Evolutionary conservation across 1,284 basidiomycete species (phyloP), one percentile per base, ranked within the genome.

Genomic region (Ganoderma boninense): DNA sequence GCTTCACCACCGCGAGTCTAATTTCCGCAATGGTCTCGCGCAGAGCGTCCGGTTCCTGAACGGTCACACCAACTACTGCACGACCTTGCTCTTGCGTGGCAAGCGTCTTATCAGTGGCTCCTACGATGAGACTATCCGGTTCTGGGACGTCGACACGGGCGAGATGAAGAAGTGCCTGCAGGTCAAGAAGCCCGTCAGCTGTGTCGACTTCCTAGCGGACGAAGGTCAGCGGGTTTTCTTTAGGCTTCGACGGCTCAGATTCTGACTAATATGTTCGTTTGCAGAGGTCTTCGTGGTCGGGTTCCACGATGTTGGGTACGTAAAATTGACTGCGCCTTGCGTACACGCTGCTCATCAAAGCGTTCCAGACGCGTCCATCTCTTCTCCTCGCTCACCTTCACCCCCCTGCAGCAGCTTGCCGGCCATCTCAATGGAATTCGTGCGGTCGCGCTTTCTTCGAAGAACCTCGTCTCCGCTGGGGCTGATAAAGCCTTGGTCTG

Each of bases 401-500:
- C 89, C 1, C 91, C 92, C 2, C 82, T 95, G 23, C 94, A 95
- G 79, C 93, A 94, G 80, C 87, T 97, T n/a, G 89, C 92, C 0
- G 95, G 96, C 0, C 93, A 92, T 81, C 84, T 92, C 54, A 94
- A 94, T 69, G 92, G 92, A 44, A 95, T 95, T 67, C 89, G 93
- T 32, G 93, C 95, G n/a, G 93, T 96, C 60, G 96, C 96, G 0
- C 87, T 97, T 61, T 95, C 94, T 6, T 90, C 91, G 2, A 91
- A 90, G 77, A 94, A 95, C 77, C 88, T 97, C 20, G 94, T 97
- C 44, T 95, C 94, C 1, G 96, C 95, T 0, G 96, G 96, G 26
- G 94, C 94, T 1, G 92, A 93, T 77, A 93, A 93, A 78, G 96
- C 95, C 0, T 86, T 97, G n/a, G 95, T 97, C 8, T 95, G 95